Base-by-base conservation (phyloP, 2,329 filamentous ascomycete genomes). In the Aspergillus transmontanensis region DNA sequence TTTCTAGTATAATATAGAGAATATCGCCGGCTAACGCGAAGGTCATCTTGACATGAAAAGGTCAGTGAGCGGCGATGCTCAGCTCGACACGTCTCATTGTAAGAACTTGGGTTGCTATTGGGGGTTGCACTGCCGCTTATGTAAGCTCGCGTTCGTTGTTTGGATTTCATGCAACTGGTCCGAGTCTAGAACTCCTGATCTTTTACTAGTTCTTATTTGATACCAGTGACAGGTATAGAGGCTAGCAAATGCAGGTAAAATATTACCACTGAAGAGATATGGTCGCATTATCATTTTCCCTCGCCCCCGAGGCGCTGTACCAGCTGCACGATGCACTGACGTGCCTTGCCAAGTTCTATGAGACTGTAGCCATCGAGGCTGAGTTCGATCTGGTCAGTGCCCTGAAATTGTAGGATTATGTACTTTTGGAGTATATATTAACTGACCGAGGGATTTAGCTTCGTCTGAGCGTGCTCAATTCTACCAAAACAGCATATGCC, bases 331-430 rank as follows among this genome's bases (percentile, higher is more conserved):
- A 89, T 71, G 77, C 83, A 9, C 80, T 90, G 30, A 78, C 82
- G 43, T 90, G 87, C 70, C 80, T 90, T 1, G 80, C 84, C 59
- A 89, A 87, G 74, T 89, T 89, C 76, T 86, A 84, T 73, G 87
- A 90, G 66, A 82, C 81, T 3, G 85, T 89, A 16, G 85, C 85
- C 26, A 81, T 90, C 60, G 87, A 90, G 75, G 87, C 87, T 41
- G 82, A 84, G 70, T 79, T 80, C 65, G 84, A 87, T 64, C 81
- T 83, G 74, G 87, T 87, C 79, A 73, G 75, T 62, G 21, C 12
- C 30, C 58, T 32, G 58, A 50, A 58, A 7, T 4, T 11, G 12
- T 32, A n/a, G 28, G 43, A 30, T 14, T 55, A 26, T 58, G 21
- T 7, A 51, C 10, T 11, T 51, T 16, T 41, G 4, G 12, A 21